Conservation (phyloP, 164 flowering plant genomes). For the Saururus chinensis region DNA sequence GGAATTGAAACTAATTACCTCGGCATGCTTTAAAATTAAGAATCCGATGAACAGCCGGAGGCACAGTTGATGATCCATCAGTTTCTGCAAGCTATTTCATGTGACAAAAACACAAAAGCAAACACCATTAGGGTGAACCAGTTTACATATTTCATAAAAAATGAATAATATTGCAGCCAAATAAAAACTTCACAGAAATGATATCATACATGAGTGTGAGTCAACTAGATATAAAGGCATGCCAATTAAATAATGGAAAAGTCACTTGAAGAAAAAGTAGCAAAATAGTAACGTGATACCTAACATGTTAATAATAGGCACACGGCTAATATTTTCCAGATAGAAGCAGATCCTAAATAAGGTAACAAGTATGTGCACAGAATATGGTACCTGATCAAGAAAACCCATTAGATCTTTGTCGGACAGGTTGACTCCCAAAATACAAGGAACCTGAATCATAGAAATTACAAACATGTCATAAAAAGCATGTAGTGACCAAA, state of each 20-base stretch:
- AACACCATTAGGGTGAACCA: neutral
- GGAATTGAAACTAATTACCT: constrained; percentile 30
- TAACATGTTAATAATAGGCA: neutral
- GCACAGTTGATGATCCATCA: constrained; percentile 84
- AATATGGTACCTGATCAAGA: constrained; percentile 68
- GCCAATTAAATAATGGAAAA: neutral
- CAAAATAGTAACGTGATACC: neutral
- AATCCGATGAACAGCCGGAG: constrained; percentile 73
- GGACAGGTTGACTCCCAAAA: constrained; percentile 77
- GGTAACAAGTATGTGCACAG: neutral
- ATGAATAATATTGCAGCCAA: no score
- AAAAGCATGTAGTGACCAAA: neutral
- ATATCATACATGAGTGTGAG: no score
- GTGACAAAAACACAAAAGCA: neutral
- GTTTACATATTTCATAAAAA: no score
- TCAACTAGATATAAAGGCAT: no score
- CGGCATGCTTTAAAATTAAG: constrained; percentile 93
- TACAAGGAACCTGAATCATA: constrained; percentile 70
- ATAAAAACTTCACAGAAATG: no score
- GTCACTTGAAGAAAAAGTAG: neutral
- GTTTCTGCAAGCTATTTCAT: constrained; percentile 72
- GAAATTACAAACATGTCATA: neutral
- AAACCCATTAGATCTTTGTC: constrained; percentile 78
- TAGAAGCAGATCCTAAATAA: neutral
- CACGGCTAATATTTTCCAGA: neutral